These are phyloP conservation scores for Yarrowia bubula DNA, from an alignment of 805 yeast species.

Conservation along the genomic window DNA sequence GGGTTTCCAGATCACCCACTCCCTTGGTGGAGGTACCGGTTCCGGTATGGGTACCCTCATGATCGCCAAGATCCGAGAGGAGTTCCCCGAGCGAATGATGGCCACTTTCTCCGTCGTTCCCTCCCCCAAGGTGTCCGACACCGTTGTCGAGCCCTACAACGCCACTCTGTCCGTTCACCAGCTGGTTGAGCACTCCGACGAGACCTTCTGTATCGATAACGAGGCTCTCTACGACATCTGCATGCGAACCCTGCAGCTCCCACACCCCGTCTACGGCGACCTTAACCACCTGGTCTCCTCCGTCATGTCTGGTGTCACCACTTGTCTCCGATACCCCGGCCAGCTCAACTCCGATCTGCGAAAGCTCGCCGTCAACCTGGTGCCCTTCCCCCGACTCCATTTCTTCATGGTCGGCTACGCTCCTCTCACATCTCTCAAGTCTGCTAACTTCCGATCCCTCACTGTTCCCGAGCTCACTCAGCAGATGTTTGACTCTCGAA, in stretches of 20 bases:
- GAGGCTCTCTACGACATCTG: slow-evolving; percentile 91
- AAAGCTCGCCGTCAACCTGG: slow-evolving; percentile 89
- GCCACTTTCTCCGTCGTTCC: slow-evolving; percentile 94
- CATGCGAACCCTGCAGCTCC: slow-evolving; percentile 76
- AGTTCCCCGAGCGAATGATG: slow-evolving; percentile 93
- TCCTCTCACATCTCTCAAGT: slow-evolving; percentile 77
- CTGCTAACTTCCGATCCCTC: slow-evolving; percentile 78
- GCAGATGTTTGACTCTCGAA: slow-evolving; percentile 87
- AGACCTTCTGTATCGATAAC: slow-evolving; percentile 92
- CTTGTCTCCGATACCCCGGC: slow-evolving; percentile 92
- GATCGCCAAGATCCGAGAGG: slow-evolving; percentile 83
- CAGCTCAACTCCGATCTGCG: slow-evolving; percentile 90
- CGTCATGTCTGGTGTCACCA: slow-evolving; percentile 94
- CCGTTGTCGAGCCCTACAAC: slow-evolving; percentile 93
- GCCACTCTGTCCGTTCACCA: slow-evolving; percentile 90
- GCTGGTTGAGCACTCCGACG: slow-evolving; percentile 85
- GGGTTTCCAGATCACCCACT: slow-evolving; percentile 88
- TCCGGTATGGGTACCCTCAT: slow-evolving; percentile 94
- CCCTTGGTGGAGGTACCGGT: slow-evolving; percentile 91
- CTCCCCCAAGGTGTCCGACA: slow-evolving; percentile 85
- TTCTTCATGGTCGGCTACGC: slow-evolving; percentile 96
- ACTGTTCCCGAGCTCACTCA: slow-evolving; percentile 90
- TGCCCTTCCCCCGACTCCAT: slow-evolving; percentile 93
- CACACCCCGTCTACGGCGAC: slow-evolving; percentile 74
- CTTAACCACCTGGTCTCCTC: slow-evolving; percentile 80